phyloP scores from a whole-genome alignment of 2,329 filamentous ascomycete species.

The Thermothelomyces thermophilus region DNA sequence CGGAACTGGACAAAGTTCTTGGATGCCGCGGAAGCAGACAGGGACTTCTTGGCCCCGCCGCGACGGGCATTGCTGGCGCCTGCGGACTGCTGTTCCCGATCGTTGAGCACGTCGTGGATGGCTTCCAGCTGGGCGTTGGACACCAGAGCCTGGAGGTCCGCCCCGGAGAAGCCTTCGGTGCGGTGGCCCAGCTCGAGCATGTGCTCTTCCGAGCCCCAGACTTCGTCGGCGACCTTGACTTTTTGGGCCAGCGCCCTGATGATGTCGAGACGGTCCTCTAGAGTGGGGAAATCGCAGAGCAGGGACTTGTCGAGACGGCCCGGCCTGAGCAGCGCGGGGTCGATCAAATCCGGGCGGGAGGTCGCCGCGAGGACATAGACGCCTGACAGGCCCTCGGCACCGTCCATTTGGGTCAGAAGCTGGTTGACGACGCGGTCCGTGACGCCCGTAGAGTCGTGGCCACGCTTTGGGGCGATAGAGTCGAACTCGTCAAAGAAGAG shows the following conservation, averaged over 20 bases:
- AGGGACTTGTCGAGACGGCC: slow-evolving; percentile 90
- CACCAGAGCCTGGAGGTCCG: slow-evolving; percentile 87
- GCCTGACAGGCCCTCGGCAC: slow-evolving; percentile 86
- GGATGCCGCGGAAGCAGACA: slow-evolving; percentile 24
- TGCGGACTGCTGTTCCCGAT: slow-evolving; percentile 35
- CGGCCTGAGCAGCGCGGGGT: slow-evolving; percentile 84
- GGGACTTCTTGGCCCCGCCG: slow-evolving; percentile 33
- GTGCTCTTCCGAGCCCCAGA: slow-evolving; percentile 49
- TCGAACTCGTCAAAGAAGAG: slow-evolving; percentile 99
- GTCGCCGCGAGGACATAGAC: slow-evolving; percentile 97
- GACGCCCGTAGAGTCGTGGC: slow-evolving; percentile 96
- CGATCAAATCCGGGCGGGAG: slow-evolving; percentile 86
- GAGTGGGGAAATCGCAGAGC: slow-evolving; percentile 78
- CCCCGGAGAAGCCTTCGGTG: slow-evolving; percentile 88
- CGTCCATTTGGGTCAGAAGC: slow-evolving; percentile 97
- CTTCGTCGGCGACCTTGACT: slow-evolving; percentile 62
- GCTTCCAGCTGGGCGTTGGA: slow-evolving; percentile 97
- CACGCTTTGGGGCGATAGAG: slow-evolving; percentile 92
- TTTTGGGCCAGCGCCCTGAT: slow-evolving; percentile 77
- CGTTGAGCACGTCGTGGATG: slow-evolving; percentile 83
- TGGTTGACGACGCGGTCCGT: slow-evolving; percentile 98
- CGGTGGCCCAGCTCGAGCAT: slow-evolving; percentile 67
- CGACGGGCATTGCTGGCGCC: slow-evolving; percentile 24
- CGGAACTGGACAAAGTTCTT: slow-evolving; percentile 75
- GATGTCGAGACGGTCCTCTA: slow-evolving; percentile 82